Percentiles rank a stretch among this genome's conserved stretches.
Conservation (phyloP, 208 protist species). For the Leishmania braziliensis region DNA sequence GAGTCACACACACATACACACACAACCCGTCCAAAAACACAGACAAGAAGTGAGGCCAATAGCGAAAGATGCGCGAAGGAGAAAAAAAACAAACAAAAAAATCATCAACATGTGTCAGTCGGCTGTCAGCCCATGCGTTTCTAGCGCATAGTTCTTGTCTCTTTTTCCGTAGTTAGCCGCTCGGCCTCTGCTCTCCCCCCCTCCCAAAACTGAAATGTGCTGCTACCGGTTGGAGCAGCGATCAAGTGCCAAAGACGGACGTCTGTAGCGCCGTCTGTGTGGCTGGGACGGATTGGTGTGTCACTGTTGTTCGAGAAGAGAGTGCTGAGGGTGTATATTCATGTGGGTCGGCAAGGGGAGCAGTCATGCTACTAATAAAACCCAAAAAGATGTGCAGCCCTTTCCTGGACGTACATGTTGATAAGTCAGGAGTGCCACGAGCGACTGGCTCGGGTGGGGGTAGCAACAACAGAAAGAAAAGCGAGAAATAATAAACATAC, state of each 20-base stretch:
- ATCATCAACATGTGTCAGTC: background rate
- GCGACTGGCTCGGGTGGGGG: background rate
- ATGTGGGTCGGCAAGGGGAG: background rate
- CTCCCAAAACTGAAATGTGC: background rate
- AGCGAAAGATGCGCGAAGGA: too few species aligned
- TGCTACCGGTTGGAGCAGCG: background rate
- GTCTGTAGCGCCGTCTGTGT: background rate
- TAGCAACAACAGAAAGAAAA: background rate
- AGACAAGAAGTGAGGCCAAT: background rate
- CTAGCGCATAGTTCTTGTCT: background rate
- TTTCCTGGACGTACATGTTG: background rate
- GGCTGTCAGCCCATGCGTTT: background rate
- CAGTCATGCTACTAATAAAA: background rate
- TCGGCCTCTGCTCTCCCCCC: background rate
- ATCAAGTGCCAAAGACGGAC: background rate
- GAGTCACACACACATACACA: slow-evolving; percentile 4
- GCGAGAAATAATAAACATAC: slow-evolving; percentile 2
- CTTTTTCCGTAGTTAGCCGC: background rate
- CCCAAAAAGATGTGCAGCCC: background rate
- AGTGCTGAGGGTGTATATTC: background rate
- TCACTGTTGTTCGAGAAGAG: background rate
- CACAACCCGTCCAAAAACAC: background rate
- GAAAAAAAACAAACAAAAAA: background rate
- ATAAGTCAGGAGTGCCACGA: background rate
- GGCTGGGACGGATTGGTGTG: too few species aligned